Conservation (phyloP, 1,284 basidiomycete species). For the Moesziomyces antarcticus region DNA sequence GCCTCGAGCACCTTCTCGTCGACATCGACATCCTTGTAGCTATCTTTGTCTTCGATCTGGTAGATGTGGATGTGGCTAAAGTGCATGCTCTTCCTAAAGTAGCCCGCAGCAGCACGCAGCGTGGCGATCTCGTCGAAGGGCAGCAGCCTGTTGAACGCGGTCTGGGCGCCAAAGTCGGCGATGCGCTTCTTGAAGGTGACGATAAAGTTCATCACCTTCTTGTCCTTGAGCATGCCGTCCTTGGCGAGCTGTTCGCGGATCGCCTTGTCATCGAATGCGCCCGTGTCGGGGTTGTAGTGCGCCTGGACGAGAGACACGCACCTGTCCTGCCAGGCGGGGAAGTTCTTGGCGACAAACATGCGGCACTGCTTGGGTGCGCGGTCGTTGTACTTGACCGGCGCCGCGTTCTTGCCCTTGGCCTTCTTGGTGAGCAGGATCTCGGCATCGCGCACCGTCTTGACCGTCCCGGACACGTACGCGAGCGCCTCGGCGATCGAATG, state of each 20-base stretch:
- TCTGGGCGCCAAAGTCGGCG: constrained; percentile 79
- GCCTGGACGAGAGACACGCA: constrained; percentile 82
- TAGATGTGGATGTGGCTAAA: constrained; percentile 79
- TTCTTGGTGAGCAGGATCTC: constrained; percentile 71
- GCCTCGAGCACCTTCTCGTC: constrained; percentile 79
- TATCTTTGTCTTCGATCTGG: constrained; percentile 74
- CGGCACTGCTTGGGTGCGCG: constrained; percentile 78
- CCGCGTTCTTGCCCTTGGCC: constrained; percentile 55
- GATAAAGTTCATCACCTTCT: constrained; percentile 94
- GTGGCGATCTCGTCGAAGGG: constrained; percentile 88
- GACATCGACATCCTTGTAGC: constrained; percentile 73
- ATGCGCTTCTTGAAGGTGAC: constrained; percentile 93
- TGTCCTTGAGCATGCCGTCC: constrained; percentile 92
- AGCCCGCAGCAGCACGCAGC: constrained; percentile 71
- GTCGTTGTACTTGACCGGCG: constrained; percentile 58
- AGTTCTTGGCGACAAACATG: constrained; percentile 87
- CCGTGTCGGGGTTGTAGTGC: constrained; percentile 74
- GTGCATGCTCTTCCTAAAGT: constrained; percentile 84
- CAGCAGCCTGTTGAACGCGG: constrained; percentile 86
- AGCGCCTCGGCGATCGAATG: constrained; percentile 73
- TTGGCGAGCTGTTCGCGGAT: constrained; percentile 78
- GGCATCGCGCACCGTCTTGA: constrained; percentile 90
- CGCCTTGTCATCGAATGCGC: constrained; percentile 84
- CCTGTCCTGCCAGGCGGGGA: constrained; percentile 92
- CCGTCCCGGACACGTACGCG: constrained; percentile 81